Evolutionary conservation across 371 early-diverging fungal species (phyloP), one percentile per base, ranked within the genome.

Genomic region (Pancytospora philotis): DNA sequence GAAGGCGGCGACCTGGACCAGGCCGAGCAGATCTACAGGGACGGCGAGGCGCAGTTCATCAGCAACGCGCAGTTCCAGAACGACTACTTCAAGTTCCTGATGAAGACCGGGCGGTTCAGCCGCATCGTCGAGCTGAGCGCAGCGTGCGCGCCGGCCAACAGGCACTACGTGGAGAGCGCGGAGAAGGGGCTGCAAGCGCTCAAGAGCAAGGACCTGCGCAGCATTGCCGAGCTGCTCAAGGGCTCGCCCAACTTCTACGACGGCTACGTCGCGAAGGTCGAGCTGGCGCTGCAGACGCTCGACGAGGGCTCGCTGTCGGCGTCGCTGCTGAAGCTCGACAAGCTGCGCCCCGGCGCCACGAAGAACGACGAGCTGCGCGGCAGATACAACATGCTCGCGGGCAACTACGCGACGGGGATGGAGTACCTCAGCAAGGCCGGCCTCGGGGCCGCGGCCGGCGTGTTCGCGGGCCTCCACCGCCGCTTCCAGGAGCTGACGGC

Each of bases 51-150:
- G 19, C 2, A 69, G n/a, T 69, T 56, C 27, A 13, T 45, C 32
- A 31, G 28, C 51, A 57, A 28, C n/a, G 32, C 6, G 25, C 49
- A 37, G n/a, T 61, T 69, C 48, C n/a, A 41, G 37, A 62, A 16
- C 25, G 63, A 52, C 27, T 41, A 69, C 41, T 45, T 52, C 0
- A 56, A 59, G 2, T 61, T 69, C 57, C 45, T 69, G 10, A 34
- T 69, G 50, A 1, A 31, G 16, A 69, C 27, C 19, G 69, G 69
- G 55, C 58, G 63, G 1, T 69, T 62, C 37, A 34, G 55, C 1
- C 25, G 16, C 0, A 52, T 69, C 25, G 38, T 69, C 22, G 45
- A 45, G 22, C 45, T 45, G 22, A 45, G 22, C 16, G 22, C 16
- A 16, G 22, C 22, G 16, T 22, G 22, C 16, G 45, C 16, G 16